Evolutionary conservation across 768 basidiomycete species (phyloP).

Genomic region (Galerina sulciceps): DNA sequence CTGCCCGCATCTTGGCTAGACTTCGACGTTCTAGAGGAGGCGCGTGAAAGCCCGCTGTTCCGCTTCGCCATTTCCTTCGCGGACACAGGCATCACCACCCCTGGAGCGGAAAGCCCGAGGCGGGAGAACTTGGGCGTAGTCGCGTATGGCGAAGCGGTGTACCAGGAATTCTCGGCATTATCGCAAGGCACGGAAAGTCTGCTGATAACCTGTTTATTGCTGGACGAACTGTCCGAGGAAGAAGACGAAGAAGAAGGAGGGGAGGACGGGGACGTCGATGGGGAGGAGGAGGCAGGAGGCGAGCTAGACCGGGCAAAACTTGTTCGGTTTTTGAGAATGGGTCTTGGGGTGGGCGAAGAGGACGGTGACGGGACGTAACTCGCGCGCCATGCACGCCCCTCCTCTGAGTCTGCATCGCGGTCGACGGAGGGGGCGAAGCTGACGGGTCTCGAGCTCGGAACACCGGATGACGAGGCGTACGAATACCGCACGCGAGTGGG

Average conservation of each 20-base stretch:
- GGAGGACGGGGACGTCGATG: not conserved
- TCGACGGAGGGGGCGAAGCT: not conserved
- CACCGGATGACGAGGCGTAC: not conserved
- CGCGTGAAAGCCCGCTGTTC: not conserved
- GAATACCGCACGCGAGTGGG: not conserved
- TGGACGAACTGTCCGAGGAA: not conserved
- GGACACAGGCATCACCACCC: slow-evolving; percentile 47
- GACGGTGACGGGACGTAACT: not conserved
- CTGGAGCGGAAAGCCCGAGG: slow-evolving; percentile 33
- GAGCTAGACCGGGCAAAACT: no score
- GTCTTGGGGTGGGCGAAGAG: not conserved
- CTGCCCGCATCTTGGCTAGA: not conserved
- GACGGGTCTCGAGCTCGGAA: not conserved
- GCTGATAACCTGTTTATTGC: not conserved
- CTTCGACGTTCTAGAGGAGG: not conserved
- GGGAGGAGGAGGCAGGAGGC: no score
- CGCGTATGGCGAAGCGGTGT: slow-evolving; percentile 33
- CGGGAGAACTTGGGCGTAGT: slow-evolving; percentile 45
- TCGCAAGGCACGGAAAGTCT: not conserved
- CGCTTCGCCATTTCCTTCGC: slow-evolving; percentile 26
- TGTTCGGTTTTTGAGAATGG: slow-evolving; percentile 4
- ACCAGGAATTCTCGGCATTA: slow-evolving; percentile 38
- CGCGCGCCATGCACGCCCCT: not conserved
- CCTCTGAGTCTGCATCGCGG: not conserved
- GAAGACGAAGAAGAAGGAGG: not conserved